Evolutionary conservation across 1,284 basidiomycete genomes (phyloP).

Genomic region (Cutaneotrichosporon dermatis): DNA sequence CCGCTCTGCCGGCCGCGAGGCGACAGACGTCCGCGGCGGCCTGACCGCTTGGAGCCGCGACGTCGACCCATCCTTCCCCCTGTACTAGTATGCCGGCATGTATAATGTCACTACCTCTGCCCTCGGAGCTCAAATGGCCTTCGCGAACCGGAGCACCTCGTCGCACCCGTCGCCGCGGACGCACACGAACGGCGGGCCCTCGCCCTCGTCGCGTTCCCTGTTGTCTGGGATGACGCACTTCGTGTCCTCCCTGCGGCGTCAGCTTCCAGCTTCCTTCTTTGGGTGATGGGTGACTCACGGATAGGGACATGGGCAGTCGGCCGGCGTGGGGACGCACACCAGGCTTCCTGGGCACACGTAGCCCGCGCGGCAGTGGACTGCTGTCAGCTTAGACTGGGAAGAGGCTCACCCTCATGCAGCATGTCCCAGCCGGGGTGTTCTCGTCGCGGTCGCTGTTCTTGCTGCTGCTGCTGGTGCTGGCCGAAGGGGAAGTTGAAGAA

Average conservation of each 20-base stretch:
- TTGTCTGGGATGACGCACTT: constrained; percentile 44
- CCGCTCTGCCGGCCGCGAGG: constrained; percentile 25
- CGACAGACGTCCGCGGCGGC: constrained; percentile 73
- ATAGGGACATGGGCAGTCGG: constrained; percentile 47
- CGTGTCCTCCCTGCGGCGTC: constrained; percentile 35
- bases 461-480: constrained; percentile 22
- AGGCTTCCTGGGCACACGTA: constrained; percentile 44
- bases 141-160: constrained; percentile 25
- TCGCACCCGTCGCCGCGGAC: constrained; percentile 33
- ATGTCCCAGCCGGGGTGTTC: constrained; percentile 40
- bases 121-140: background rate
- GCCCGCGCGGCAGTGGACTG: constrained; percentile 43
- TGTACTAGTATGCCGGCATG: constrained; percentile 57
- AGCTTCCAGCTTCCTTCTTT: too few relatives aligned
- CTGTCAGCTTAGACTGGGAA: background rate
- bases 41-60: constrained; percentile 68
- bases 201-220: constrained; percentile 40
- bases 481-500: constrained; percentile 42
- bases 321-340: constrained; percentile 45
- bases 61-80: constrained; percentile 68
- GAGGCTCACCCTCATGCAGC: constrained; percentile 28
- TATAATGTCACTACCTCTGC: background rate
- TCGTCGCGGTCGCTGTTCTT: constrained; percentile 21
- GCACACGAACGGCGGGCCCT: constrained; percentile 46
- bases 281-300: too few relatives aligned